phyloP scores from a whole-genome alignment of 176 grass and related monocot genomes.

The Eragrostis nindensis region DNA sequence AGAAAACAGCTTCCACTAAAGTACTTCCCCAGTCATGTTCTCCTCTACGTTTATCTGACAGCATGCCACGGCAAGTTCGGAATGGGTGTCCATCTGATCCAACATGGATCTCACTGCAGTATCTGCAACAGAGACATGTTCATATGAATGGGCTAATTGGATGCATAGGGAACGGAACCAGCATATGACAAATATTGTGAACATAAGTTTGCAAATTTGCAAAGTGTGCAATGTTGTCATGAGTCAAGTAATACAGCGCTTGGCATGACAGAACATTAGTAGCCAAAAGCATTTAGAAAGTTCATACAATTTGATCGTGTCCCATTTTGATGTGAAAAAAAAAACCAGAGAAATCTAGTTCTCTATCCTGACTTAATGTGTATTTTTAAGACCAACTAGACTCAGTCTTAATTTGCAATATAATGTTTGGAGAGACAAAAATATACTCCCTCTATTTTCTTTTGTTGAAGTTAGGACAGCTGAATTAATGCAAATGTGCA shows the following conservation, averaged over 20 bases:
- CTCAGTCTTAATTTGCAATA: neutral
- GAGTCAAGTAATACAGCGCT: neutral
- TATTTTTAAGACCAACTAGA: conserved; percentile 18
- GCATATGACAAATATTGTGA: neutral
- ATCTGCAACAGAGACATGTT: conserved; percentile 48
- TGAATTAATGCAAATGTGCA: no score
- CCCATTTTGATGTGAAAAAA: neutral
- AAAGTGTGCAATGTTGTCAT: neutral
- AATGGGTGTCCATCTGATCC: conserved; percentile 80
- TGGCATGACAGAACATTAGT: neutral
- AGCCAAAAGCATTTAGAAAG: neutral
- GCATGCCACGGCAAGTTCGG: conserved; percentile 77
- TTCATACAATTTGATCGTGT: neutral
- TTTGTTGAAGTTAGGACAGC: no score
- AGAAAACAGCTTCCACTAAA: conserved; percentile 74
- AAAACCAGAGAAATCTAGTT: neutral
- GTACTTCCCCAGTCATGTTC: conserved; percentile 84
- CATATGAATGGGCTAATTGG: neutral
- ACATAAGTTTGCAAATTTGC: neutral
- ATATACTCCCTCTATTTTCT: no score
- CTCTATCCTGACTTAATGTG: neutral
- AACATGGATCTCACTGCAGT: conserved; percentile 90
- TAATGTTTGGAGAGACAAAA: neutral
- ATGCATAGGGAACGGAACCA: neutral
- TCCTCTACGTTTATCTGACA: conserved; percentile 61